These are phyloP conservation scores for Arachis monticola DNA, from an alignment of 331 rosid species.

Conservation along the genomic window DNA sequence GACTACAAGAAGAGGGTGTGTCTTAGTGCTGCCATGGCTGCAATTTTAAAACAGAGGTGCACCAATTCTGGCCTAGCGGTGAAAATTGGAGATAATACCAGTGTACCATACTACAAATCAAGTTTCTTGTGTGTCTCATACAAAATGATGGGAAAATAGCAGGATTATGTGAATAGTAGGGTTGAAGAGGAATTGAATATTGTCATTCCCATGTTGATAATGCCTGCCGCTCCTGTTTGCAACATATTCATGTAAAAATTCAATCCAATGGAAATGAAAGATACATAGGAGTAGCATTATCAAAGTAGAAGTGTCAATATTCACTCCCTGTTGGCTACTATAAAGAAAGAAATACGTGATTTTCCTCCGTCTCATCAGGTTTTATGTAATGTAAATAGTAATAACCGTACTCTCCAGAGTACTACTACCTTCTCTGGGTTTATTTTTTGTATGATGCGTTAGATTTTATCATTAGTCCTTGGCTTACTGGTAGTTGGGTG, in stretches of 20 bases:
- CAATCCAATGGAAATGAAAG: no score
- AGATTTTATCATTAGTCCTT: not conserved
- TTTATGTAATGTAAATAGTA: not conserved
- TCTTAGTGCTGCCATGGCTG: no score
- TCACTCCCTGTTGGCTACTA: no score
- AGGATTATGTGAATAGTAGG: not conserved
- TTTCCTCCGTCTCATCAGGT: not conserved
- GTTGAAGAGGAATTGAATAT: not conserved
- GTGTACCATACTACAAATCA: no score
- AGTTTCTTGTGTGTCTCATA: not conserved
- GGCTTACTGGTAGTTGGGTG: not conserved
- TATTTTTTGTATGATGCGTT: conserved; percentile 16
- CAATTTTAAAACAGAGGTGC: no score
- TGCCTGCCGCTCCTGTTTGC: no score
- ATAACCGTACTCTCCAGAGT: not conserved
- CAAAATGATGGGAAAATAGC: not conserved
- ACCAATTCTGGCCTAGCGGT: no score
- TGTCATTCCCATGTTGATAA: not conserved
- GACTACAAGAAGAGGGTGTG: no score
- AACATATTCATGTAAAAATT: no score
- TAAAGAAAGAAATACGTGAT: not conserved
- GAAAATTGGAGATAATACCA: no score
- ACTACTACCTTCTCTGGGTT: not conserved
- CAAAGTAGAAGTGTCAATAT: no score
- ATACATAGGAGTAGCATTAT: no score